Evolutionary conservation across 148 eudicot genomes (phyloP), one percentile per base, ranked within the genome.

Genomic region (Fagopyrum esculentum): DNA sequence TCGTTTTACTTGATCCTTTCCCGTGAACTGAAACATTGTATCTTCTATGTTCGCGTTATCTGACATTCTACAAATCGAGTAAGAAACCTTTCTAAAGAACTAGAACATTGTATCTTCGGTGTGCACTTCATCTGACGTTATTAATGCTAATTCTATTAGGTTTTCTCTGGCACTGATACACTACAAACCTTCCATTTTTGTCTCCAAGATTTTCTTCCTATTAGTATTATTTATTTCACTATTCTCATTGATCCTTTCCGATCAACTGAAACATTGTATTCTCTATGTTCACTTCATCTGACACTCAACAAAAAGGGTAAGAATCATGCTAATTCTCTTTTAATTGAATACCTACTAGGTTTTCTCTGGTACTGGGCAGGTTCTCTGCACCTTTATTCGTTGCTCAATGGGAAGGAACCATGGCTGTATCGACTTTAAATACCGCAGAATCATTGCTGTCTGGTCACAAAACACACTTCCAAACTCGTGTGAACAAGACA

Each of bases 401-500:
- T 71, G 51, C 46, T 47, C 73, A 46, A 16, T 35, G 74, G 35
- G 3, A 45, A 71, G 43, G 52, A 17, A 71, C 35, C 55, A 29
- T 44, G 30, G 16, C 73, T 45, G 13, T 70, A 73, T 73, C 29
- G 40, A n/a, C 29, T 17, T 45, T 50, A 66, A 48, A 76, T 76
- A 74, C 26, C 85, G 61, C 88, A 87, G 79, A 76, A 54, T 75
- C 80, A 40, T 57, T 74, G 85, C 83, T 56, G 30, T 79, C 30
- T 78, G 64, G 60, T 69, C 17, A 76, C 73, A 40, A 48, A 60
- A 66, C 40, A 35, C 2, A 35, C 70, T 68, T 16, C 73, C 22
- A 17, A 69, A 49, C 61, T 66, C 78, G 15, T 40, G 73, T 30
- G 78, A 76, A 49, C 78, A 66, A 15, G 73, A 76, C 5, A 51